phyloP scores from a whole-genome alignment of 2,329 filamentous ascomycete species.

The Ceratocystis albifundus region DNA sequence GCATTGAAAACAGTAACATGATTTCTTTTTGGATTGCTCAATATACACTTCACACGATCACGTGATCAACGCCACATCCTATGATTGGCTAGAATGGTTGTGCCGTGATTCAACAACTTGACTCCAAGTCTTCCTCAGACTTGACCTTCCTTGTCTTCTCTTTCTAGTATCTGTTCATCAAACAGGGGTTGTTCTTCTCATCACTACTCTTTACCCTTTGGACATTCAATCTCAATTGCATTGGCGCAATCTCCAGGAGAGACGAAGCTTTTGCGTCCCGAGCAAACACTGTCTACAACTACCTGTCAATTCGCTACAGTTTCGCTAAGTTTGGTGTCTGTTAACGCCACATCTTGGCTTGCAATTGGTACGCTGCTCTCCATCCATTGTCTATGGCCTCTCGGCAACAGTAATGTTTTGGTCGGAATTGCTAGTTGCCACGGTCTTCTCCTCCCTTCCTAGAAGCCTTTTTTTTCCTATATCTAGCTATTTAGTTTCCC shows the following conservation, averaged over 20 bases:
- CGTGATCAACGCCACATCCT: neutral
- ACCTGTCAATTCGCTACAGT: conserved; percentile 2
- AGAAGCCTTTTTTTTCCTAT: neutral
- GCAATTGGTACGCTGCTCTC: conserved; percentile 9
- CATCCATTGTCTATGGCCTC: neutral
- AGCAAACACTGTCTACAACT: neutral
- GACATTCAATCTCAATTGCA: conserved; percentile 16
- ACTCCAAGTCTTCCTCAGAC: conserved; percentile 10
- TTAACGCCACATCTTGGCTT: conserved; percentile 17
- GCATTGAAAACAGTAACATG: conserved; percentile 3
- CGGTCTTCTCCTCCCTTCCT: neutral
- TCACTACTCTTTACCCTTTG: conserved; percentile 1
- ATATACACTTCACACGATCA: neutral
- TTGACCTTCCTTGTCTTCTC: conserved; percentile 12
- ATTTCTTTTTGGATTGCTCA: neutral
- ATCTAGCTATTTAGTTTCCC: neutral
- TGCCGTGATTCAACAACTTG: conserved; percentile 11
- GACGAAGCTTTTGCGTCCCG: conserved; percentile 16
- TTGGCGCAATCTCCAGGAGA: conserved; percentile 20
- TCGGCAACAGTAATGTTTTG: neutral
- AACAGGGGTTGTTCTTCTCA: conserved; percentile 17
- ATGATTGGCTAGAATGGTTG: conserved; percentile 18
- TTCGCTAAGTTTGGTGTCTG: conserved; percentile 5
- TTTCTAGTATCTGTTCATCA: conserved; percentile 13
- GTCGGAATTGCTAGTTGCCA: neutral